Base-by-base conservation (phyloP, 202 grass and related monocot genomes). In the Zizania palustris region DNA sequence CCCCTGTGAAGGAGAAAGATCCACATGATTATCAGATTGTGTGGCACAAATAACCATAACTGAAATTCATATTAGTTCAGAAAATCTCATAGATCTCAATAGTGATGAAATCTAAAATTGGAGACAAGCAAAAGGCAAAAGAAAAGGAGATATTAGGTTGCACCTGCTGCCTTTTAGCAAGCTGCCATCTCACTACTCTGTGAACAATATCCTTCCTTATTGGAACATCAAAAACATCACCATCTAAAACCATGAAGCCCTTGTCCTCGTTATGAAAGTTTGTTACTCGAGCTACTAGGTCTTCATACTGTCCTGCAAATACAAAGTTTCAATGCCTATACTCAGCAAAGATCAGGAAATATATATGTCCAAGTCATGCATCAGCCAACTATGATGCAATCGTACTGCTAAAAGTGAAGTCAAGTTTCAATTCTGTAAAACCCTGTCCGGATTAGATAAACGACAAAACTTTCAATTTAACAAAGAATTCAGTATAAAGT, bases 191-290 rank as follows among this genome's bases (percentile, higher is more conserved):
- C 57, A 97, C 89, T 65, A 94, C 94, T 28, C 85, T 67, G 49
- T 93, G 94, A 72, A 94, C 64, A 36, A 97, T 97, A 86, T 97
- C 94, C 77, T 89, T 97, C 70, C 91, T 89, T 46, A 94, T 89
- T 20, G 95, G 95, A 40, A 92, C 85, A 80, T 98, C 77, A 65
- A 98, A 97, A 82, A 98, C 89, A 88, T 88, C 87, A 76, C 87
- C 95, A 80, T 88, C 87, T 78, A 97, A 94, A 85, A 92, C 85
- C 85, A 97, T 90, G 39, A 88, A 88, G 40, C 91, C 91, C 74
- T 86, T 98, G 69, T 94, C 89, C 84, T 92, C 95, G 11, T 83
- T 80, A 71, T 89, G 65, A 80, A 98, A 94, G 74, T 94, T 92
- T 77, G 89, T 98, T n/a, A 92, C 85, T 78, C 80, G 86, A 48